Conservation (phyloP, 2,329 filamentous ascomycete species). For the Tolypocladium ovalisporum region DNA sequence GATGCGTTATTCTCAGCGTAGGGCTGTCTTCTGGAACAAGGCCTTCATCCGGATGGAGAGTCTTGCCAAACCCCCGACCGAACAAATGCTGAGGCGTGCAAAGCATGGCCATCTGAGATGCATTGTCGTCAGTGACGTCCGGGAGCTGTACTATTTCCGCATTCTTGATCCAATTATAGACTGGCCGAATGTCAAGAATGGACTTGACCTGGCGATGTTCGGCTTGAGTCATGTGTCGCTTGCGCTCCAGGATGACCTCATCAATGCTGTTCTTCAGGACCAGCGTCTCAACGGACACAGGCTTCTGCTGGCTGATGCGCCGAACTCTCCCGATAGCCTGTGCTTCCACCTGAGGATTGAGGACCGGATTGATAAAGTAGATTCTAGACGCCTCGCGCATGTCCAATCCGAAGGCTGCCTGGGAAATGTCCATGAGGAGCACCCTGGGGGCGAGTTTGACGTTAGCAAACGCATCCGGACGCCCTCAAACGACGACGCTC, state of each 20-base stretch:
- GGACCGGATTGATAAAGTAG: constrained; percentile 81
- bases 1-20: background rate
- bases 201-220: constrained; percentile 45
- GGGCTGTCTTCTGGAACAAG: constrained; percentile 20
- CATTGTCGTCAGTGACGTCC: constrained; percentile 16
- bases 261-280: constrained; percentile 74
- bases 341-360: constrained; percentile 74
- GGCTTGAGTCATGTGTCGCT: constrained; percentile 62
- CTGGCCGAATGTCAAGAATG: constrained; percentile 45
- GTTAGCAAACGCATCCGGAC: background rate
- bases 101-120: constrained; percentile 38
- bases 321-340: constrained; percentile 88
- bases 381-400: constrained; percentile 74
- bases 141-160: constrained; percentile 30
- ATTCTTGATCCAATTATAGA: constrained; percentile 50
- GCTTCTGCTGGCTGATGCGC: constrained; percentile 70
- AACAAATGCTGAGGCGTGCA: constrained; percentile 37
- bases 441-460: constrained; percentile 36
- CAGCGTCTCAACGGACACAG: constrained; percentile 77
- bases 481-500: background rate
- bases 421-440: constrained; percentile 80
- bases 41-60: constrained; percentile 33
- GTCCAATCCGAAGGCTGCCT: constrained; percentile 81
- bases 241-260: constrained; percentile 67
- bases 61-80: constrained; percentile 33